Conservation (phyloP, 176 grass and related monocot species). For the Dendrocalamus sinicus region DNA sequence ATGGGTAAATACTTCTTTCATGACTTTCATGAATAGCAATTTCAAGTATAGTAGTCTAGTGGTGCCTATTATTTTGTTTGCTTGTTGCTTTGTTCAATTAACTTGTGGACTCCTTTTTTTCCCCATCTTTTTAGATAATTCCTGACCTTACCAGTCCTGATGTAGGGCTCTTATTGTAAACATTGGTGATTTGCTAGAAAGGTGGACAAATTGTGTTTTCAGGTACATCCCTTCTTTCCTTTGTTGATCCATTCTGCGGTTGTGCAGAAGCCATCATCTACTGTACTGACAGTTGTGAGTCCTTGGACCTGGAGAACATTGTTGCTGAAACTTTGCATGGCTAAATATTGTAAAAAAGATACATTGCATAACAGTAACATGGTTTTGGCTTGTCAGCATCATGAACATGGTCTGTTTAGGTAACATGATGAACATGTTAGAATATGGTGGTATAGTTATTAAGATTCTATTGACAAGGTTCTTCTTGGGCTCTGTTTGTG, state of each 20-base stretch:
- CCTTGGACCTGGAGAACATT: background rate
- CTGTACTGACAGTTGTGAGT: background rate
- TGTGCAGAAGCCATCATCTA: background rate
- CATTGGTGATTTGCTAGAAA: constrained; percentile 79
- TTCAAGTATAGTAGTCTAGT: background rate
- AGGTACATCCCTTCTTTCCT: constrained; percentile 47
- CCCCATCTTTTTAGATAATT: background rate
- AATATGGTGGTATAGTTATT: background rate
- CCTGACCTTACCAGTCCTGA: background rate
- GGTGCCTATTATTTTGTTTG: background rate
- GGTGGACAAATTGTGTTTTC: constrained; percentile 80
- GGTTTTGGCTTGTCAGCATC: background rate
- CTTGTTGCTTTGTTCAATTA: background rate
- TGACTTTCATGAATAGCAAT: background rate
- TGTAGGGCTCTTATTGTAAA: constrained; percentile 71
- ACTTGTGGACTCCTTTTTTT: background rate
- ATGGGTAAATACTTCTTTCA: constrained; percentile 56
- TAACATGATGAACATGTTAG: constrained; percentile 19
- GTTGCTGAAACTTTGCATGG: background rate
- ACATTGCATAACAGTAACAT: background rate
- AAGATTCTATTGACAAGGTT: background rate
- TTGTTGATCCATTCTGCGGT: background rate
- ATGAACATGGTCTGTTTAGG: background rate
- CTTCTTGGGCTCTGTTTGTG: background rate
- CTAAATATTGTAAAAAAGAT: background rate